A percentile compares a stretch with the other conserved stretches of the same genome.
phyloP scores from a whole-genome alignment of 2,329 filamentous ascomycete genomes.

The Thermothelomyces thermophilus region DNA sequence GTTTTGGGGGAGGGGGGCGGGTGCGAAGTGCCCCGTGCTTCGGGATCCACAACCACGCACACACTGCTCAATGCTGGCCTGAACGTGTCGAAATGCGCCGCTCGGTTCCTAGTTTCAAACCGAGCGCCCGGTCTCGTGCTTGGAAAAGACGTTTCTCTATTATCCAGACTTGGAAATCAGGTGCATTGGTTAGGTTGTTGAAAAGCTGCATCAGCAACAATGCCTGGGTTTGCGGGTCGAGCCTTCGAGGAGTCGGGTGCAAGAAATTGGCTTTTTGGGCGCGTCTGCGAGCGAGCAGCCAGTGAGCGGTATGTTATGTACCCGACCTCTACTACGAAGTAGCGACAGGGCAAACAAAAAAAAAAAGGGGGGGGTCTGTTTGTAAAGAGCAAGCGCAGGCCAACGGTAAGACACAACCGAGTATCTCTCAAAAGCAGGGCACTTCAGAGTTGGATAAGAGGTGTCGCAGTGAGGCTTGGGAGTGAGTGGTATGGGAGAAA shows the following conservation, averaged over 20 bases:
- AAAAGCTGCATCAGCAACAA: conserved; percentile 5
- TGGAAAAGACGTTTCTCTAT: conserved; percentile 2
- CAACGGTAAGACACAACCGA: too few species aligned
- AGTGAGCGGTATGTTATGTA: too few species aligned
- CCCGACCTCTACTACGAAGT: too few species aligned
- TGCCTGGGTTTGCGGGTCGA: background rate
- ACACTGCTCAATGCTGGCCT: conserved; percentile 2
- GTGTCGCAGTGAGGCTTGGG: background rate
- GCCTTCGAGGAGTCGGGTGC: too few species aligned
- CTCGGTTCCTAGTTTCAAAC: conserved; percentile 1
- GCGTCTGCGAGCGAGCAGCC: conserved; percentile 1
- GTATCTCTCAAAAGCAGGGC: too few species aligned
- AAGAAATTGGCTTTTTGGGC: background rate
- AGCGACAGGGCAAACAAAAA: background rate
- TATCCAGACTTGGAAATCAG: conserved; percentile 5
- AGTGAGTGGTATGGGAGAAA: background rate
- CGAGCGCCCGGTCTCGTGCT: conserved; percentile 6
- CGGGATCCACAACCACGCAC: conserved; percentile 11
- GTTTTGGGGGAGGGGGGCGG: too few species aligned
- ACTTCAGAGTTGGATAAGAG: background rate
- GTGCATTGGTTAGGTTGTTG: conserved; percentile 16
- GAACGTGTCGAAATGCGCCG: conserved; percentile 8
- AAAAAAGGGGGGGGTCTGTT: too few species aligned
- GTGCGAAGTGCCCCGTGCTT: conserved; percentile 9
- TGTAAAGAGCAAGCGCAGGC: too few species aligned